These are phyloP conservation scores for Globisporangium paddicum DNA, from an alignment of 352 stramenopile species.

Conservation along the genomic window DNA sequence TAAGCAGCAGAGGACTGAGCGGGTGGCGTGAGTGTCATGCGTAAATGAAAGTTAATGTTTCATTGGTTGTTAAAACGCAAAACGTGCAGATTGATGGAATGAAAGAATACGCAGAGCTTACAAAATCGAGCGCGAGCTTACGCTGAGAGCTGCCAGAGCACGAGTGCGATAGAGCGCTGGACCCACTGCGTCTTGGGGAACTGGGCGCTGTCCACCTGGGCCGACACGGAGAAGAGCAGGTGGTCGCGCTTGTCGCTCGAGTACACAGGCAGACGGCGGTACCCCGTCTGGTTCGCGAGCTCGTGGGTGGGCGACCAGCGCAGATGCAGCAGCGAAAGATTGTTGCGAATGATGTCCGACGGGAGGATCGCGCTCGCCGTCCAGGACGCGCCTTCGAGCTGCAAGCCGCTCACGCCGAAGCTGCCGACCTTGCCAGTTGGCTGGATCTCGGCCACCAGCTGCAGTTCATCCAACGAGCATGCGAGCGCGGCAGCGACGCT, in stretches of 20 bases:
- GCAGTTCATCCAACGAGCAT: constrained; percentile 88
- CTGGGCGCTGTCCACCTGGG: constrained; percentile 40
- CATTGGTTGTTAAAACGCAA: background rate
- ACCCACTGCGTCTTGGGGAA: constrained; percentile 71
- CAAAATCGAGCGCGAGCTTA: constrained; percentile 10
- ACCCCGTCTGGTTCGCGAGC: constrained; percentile 14
- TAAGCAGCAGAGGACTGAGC: constrained; percentile 25
- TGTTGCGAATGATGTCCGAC: constrained; percentile 76
- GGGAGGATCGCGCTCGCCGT: constrained; percentile 54
- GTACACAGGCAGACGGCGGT: constrained; percentile 81
- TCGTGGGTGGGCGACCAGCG: constrained; percentile 49
- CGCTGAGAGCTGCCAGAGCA: constrained; percentile 64
- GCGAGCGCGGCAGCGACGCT: constrained; percentile 68
- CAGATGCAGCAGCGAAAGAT: constrained; percentile 60
- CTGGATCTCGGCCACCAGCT: constrained; percentile 69
- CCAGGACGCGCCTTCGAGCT: constrained; percentile 85
- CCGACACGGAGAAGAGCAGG: constrained; percentile 81
- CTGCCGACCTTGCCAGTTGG: constrained; percentile 26
- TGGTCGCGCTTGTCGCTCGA: constrained; percentile 64
- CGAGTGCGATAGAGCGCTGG: constrained; percentile 75
- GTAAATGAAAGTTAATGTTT: background rate
- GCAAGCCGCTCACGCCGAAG: constrained; percentile 66
- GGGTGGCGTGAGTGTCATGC: background rate
- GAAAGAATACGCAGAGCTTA: constrained; percentile 9
- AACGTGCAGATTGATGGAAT: background rate